These are phyloP conservation scores for Penicillium bovifimosum DNA, from an alignment of 495 filamentous ascomycete genomes.

Conservation along the genomic window DNA sequence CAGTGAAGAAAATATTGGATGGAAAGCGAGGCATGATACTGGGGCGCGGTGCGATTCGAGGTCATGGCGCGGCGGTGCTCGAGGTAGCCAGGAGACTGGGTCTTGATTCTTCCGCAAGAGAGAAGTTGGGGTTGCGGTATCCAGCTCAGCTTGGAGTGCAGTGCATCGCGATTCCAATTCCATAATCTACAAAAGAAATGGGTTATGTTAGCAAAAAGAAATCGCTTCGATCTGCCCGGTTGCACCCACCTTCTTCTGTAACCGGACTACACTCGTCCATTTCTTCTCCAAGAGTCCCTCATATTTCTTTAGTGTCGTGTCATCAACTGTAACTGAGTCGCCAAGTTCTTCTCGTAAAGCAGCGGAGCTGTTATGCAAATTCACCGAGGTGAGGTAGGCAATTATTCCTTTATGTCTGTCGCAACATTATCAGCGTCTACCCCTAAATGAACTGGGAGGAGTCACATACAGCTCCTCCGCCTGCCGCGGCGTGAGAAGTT, in stretches of 20 bases:
- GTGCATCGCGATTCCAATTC: constrained; percentile 74
- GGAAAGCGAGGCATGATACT: constrained; percentile 88
- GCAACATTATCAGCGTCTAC: constrained; percentile 10
- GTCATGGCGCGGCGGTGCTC: constrained; percentile 65
- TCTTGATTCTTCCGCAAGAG: constrained; percentile 75
- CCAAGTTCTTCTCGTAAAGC: constrained; percentile 49
- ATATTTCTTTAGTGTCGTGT: constrained; percentile 60
- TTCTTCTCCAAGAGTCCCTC: constrained; percentile 82
- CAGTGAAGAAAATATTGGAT: constrained; percentile 85
- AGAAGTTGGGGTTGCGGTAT: constrained; percentile 79
- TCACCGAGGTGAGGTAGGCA: constrained; percentile 74
- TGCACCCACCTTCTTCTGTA: constrained; percentile 77
- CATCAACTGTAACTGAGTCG: constrained; percentile 54
- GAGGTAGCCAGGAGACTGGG: constrained; percentile 79
- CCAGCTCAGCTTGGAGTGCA: constrained; percentile 73
- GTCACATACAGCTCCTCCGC: constrained; percentile 79
- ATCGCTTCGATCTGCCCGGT: not conserved
- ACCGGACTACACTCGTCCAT: constrained; percentile 88
- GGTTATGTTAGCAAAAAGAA: not conserved
- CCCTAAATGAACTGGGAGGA: not conserved
- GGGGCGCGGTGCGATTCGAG: constrained; percentile 78
- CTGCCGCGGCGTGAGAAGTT: constrained; percentile 72
- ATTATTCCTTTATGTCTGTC: constrained; percentile 84
- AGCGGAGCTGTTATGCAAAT: constrained; percentile 60
- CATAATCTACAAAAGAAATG: constrained; percentile 75